Evolutionary conservation across 78 protist species (phyloP), one percentile per base, ranked within the genome.

Genomic region (Mantamonas sphyraenae): DNA sequence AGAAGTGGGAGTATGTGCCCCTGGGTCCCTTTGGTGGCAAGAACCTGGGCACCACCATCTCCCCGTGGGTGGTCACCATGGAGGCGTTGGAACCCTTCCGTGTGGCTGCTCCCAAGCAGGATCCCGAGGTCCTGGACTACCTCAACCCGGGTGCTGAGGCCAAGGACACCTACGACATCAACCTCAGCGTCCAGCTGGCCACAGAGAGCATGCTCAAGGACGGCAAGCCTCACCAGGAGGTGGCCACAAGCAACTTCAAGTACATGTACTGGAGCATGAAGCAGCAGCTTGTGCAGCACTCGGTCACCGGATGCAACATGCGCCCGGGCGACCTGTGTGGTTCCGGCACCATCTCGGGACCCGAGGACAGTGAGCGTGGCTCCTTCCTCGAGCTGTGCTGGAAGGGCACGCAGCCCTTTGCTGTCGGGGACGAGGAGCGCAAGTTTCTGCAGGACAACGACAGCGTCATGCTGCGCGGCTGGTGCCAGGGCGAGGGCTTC

Each of bases 31-130:
- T 94, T 77, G 64, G 72, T 31, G 91, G 81, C 20, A 94, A 94
- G 83, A 83, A 84, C 79, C 91, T 94, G 57, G 85, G 82, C 82
- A 76, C 95, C 42, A 76, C 95, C 40, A 77, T 94, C 68, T 88
- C 94, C 38, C 94, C 98, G 2, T 94, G 98, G 98, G 90, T 94
- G 33, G 94, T 90, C 67, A 90, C 97, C 40, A 30, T 88, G 64
- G 94, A 87, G 2, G 97, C 97, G 12, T 69, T 93, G 16, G 90
- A 82, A 71, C 95, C 94, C 62, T 93, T 93, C 68, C 62, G 56
- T 33, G 77, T 80, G 57, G 55, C 39, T 16, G 72, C 69, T 26
- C 87, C 75, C 39, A 34, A 68, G 12, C 58, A 2, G 28, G 93
- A 91, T 10, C 90, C 91, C 39, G 26, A 5, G 24, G 86, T 85